Percentiles rank a stretch among this genome's conserved stretches.
These are phyloP conservation scores for Alloteropsis semialata DNA, from an alignment of 176 grass and related monocot species.

Conservation along the genomic window DNA sequence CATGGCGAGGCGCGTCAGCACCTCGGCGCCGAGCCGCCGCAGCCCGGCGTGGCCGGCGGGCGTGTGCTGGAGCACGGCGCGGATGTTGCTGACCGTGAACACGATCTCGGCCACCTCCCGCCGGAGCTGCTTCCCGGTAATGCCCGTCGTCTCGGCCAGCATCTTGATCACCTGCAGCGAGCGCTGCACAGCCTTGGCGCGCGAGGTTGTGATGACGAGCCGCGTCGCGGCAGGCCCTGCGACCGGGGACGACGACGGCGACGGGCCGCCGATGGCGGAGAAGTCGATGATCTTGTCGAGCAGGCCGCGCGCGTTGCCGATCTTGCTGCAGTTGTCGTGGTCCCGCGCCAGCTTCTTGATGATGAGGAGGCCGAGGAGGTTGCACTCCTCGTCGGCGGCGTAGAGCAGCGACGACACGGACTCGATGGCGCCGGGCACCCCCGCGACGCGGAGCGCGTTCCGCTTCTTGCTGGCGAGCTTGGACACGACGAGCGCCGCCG, in stretches of 20 bases:
- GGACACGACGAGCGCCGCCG: constrained; percentile 60
- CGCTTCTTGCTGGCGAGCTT: constrained; percentile 71
- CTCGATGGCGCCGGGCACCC: constrained; percentile 54
- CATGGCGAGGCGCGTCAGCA: constrained; percentile 70
- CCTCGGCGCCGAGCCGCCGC: constrained; percentile 54
- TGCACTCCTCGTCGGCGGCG: constrained; percentile 41
- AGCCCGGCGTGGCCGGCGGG: constrained; percentile 11
- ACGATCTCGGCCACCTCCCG: constrained; percentile 61
- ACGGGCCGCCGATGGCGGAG: constrained; percentile 17
- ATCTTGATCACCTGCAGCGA: constrained; percentile 75
- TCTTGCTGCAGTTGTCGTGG: constrained; percentile 68
- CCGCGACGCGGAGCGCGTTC: constrained; percentile 51
- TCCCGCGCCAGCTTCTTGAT: constrained; percentile 77
- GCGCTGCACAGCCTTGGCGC: constrained; percentile 56
- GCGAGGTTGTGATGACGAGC: not conserved
- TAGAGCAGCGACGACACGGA: constrained; percentile 63
- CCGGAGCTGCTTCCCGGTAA: constrained; percentile 49
- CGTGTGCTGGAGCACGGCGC: constrained; percentile 50
- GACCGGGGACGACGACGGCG: not conserved
- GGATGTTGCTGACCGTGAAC: constrained; percentile 77
- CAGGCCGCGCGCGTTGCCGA: constrained; percentile 63
- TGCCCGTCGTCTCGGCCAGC: constrained; percentile 59
- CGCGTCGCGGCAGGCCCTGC: no score
- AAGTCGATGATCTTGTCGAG: constrained; percentile 78
- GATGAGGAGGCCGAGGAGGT: constrained; percentile 67